Evolutionary conservation across 345 rosid species (phyloP).

Genomic region (Lepidium didymum): DNA sequence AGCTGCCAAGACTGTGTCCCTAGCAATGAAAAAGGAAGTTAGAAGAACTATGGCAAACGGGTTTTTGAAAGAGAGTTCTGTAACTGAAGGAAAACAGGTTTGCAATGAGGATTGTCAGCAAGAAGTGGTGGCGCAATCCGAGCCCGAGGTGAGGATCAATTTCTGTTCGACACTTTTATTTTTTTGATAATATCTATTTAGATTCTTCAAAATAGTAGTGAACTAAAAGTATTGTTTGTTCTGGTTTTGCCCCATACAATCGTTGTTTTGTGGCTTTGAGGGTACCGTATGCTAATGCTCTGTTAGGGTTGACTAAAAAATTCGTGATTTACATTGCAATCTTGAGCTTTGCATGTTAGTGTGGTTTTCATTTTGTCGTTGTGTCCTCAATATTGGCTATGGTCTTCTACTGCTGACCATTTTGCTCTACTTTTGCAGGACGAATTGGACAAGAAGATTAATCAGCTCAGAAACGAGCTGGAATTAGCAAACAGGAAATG

Average conservation of each 20-base stretch:
- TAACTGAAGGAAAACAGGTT: conserved; percentile 14
- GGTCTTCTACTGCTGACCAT: not conserved
- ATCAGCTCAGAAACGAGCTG: conserved; percentile 33
- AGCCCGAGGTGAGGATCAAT: conserved; percentile 34
- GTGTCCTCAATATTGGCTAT: not conserved
- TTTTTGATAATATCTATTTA: not conserved
- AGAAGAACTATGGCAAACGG: conserved; percentile 23
- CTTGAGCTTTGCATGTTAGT: not conserved
- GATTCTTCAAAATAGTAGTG: not conserved
- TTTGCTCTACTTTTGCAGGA: conserved; percentile 30
- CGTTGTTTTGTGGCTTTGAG: not conserved
- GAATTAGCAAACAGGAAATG: conserved; percentile 39
- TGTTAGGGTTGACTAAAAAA: not conserved
- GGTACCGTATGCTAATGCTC: not conserved
- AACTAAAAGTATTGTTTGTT: not conserved
- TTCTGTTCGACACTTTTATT: not conserved
- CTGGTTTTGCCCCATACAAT: not conserved
- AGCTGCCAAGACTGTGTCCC: conserved; percentile 45
- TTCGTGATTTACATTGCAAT: not conserved
- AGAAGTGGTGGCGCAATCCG: conserved; percentile 6
- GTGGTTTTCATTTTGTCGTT: not conserved
- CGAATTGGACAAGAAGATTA: conserved; percentile 42
- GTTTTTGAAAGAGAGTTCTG: conserved; percentile 10
- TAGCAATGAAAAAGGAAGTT: conserved; percentile 33
- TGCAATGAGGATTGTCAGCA: conserved; percentile 20